Base-by-base conservation (phyloP, 1,284 basidiomycete species). In the Apiotrichum porosum region DNA sequence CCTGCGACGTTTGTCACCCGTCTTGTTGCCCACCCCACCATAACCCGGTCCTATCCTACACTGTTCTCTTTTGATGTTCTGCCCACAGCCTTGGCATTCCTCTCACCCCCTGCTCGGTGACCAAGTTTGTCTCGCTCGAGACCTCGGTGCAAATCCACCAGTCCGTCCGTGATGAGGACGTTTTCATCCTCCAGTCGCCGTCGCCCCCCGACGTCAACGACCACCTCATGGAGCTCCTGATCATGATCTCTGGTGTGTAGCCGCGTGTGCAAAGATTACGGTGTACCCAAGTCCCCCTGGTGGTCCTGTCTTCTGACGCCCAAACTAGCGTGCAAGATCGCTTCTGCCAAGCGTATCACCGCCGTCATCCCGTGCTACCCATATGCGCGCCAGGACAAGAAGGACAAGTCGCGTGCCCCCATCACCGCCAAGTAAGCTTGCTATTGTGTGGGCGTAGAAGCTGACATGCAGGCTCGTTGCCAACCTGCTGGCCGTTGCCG, bases 281-380 rank as follows among this genome's bases (percentile, higher is more conserved):
- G n/a, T n/a, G n/a, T n/a, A n/a, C n/a, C n/a, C n/a, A n/a, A n/a
- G 35, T 35, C n/a, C 14, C 14, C 18, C n/a, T 17, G n/a, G n/a
- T n/a, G n/a, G 4, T 6, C 12, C n/a, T 39, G 15, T 39, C 28
- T 14, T 17, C 30, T 42, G 18, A 32, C 31, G 12, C 21, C 9
- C 31, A 85, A 6, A 12, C 6, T 84, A 52, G 95, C 94, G 4
- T 97, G 94, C 81, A 97, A 94, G 75, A 97, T 92, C 0, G 91
- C 94, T 2, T 93, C 90, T 2, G 94, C 94, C 1, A 83, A 92
- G 53, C 81, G 95, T 44, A 95, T 97, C 76, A 98, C 95, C 9
- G 95, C 94, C 19, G 92, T 98, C 66, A 94, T 98, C 56, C 95
- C 94, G 12, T 95, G 90, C 72, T 98, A 88, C 76, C 95, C 94